Evolutionary conservation across 208 protist species (phyloP).

Genomic region (Leishmania guyanensis): DNA sequence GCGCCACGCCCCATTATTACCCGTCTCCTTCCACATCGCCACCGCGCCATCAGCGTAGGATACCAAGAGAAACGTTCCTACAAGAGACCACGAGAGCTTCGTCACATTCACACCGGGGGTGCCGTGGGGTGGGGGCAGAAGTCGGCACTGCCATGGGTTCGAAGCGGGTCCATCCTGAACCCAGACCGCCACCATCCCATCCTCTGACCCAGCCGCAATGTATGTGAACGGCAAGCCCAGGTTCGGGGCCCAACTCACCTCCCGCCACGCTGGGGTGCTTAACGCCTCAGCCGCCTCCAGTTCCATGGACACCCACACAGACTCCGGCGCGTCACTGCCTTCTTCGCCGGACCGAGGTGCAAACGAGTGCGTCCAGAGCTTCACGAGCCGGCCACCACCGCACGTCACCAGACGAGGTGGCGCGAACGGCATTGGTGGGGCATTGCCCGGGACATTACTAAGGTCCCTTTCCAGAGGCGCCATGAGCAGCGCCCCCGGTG

Average conservation of each 20-base stretch:
- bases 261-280: slow-evolving; percentile 47
- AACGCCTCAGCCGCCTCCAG: slow-evolving; percentile 33
- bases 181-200: slow-evolving; percentile 81
- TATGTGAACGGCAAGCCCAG: slow-evolving; percentile 82
- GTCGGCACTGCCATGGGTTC: slow-evolving; percentile 47
- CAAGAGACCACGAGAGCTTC: slow-evolving; percentile 82
- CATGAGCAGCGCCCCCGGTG: slow-evolving; percentile 68
- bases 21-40: slow-evolving; percentile 76
- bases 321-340: slow-evolving; percentile 26
- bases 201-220: slow-evolving; percentile 76
- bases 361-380: slow-evolving; percentile 69
- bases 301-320: slow-evolving; percentile 47
- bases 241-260: slow-evolving; percentile 83
- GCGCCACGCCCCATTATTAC: slow-evolving; percentile 60
- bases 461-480: slow-evolving; percentile 59
- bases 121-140: slow-evolving; percentile 30
- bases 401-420: slow-evolving; percentile 84
- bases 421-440: slow-evolving; percentile 42
- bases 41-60: slow-evolving; percentile 77
- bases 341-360: slow-evolving; percentile 9
- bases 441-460: slow-evolving; percentile 9
- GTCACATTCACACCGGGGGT: slow-evolving; percentile 52
- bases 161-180: slow-evolving; percentile 63
- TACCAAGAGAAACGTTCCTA: slow-evolving; percentile 81
- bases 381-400: slow-evolving; percentile 49